Evolutionary conservation across 2,329 filamentous ascomycete species (phyloP).

Genomic region (Epichloe gansuensis): DNA sequence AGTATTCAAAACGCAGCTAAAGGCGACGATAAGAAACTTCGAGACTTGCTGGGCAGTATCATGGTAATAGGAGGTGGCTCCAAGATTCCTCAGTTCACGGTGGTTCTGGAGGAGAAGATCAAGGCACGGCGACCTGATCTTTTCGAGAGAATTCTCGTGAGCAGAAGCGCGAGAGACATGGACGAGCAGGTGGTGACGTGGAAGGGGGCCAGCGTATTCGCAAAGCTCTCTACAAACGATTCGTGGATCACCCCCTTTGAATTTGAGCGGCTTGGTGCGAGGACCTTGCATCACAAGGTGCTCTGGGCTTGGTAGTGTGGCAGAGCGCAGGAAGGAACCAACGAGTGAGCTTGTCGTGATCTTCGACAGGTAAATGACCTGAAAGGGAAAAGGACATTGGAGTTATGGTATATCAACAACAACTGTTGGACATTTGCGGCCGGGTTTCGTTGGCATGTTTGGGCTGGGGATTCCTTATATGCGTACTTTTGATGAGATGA

Average conservation of each 20-base stretch:
- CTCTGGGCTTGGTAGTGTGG: conserved; percentile 43
- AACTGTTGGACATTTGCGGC: not conserved
- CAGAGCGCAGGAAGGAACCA: conserved; percentile 6
- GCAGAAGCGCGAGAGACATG: conserved; percentile 72
- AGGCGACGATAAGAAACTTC: conserved; percentile 82
- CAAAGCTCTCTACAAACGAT: conserved; percentile 82
- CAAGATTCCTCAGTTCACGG: conserved; percentile 66
- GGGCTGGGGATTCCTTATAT: too few relatives aligned
- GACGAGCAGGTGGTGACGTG: conserved; percentile 95
- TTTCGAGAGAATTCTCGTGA: conserved; percentile 47
- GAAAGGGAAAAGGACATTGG: not conserved
- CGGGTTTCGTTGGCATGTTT: too few relatives aligned
- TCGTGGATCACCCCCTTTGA: conserved; percentile 86
- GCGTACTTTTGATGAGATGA: too few relatives aligned
- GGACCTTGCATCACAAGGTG: conserved; percentile 75
- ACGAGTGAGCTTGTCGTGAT: not conserved
- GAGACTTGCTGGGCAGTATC: conserved; percentile 79
- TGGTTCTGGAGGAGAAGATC: conserved; percentile 72
- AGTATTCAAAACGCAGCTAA: conserved; percentile 78
- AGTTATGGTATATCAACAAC: not conserved
- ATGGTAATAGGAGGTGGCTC: conserved; percentile 82
- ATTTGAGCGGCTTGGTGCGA: conserved; percentile 72
- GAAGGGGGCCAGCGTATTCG: conserved; percentile 97
- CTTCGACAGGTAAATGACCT: not conserved
- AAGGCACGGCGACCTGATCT: conserved; percentile 52